Evolutionary conservation across 139 green algal species (phyloP).

Genomic region (Eudorina sp.): DNA sequence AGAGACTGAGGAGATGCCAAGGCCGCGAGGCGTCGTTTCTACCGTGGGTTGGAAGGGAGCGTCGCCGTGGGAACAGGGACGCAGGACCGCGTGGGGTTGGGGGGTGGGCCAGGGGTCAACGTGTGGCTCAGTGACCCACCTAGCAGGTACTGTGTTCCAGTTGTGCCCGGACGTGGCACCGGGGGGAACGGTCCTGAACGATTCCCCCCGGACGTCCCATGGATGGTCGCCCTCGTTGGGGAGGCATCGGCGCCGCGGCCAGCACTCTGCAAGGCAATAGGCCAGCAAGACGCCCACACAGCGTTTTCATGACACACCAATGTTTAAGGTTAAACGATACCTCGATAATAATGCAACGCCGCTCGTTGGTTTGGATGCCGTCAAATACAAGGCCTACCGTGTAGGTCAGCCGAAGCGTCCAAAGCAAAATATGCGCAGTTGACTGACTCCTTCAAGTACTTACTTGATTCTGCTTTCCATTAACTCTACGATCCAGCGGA

Average conservation of each 20-base stretch:
- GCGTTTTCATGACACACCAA: not conserved
- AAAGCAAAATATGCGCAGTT: not conserved
- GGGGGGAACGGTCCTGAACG: slow-evolving; percentile 18
- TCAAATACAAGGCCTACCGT: slow-evolving; percentile 16
- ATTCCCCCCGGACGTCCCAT: not conserved
- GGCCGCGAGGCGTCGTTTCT: no score
- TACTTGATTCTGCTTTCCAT: slow-evolving; percentile 17
- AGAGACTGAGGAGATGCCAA: no score
- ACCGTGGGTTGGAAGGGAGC: no score
- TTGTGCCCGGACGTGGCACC: not conserved
- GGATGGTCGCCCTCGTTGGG: not conserved
- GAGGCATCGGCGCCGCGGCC: not conserved
- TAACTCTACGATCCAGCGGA: not conserved
- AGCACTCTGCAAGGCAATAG: not conserved
- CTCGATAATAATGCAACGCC: not conserved
- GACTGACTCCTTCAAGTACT: not conserved
- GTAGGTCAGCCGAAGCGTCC: not conserved
- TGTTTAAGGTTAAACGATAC: not conserved
- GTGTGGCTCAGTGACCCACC: slow-evolving; percentile 1
- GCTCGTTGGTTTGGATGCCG: not conserved
- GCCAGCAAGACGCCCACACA: not conserved
- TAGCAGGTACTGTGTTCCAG: not conserved
- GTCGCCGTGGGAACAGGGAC: no score
- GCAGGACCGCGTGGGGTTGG: no score
- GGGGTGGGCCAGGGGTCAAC: no score